Conservation (phyloP, 208 protist species). For the Crithidia sp. region DNA sequence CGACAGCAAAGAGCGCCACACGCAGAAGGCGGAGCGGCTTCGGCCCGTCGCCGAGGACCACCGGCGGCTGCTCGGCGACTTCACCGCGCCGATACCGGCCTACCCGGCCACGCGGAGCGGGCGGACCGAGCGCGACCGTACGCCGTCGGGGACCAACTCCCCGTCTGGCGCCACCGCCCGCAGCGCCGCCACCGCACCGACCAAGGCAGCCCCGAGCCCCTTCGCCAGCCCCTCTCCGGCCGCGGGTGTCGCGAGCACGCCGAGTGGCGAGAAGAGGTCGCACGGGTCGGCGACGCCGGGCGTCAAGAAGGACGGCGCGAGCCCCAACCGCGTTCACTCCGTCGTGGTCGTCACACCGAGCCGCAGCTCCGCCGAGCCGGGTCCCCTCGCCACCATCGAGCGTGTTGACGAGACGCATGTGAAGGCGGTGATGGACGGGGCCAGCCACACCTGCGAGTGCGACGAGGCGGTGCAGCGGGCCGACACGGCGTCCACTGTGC, state of each 20-base stretch:
- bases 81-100: slow-evolving; percentile 31
- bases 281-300: slow-evolving; percentile 1
- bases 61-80: slow-evolving; percentile 37
- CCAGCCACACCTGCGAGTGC: slow-evolving; percentile 16
- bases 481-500: slow-evolving; percentile 27
- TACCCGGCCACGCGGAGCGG: slow-evolving; percentile 19
- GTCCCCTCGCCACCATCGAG: slow-evolving; percentile 5
- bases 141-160: neutral
- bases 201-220: neutral
- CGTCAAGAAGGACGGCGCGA: slow-evolving; percentile 7
- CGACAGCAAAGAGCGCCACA: slow-evolving; percentile 25
- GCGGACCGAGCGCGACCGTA: neutral
- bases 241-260: slow-evolving; percentile 1
- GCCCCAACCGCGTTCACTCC: slow-evolving; percentile 27
- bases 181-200: neutral
- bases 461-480: slow-evolving; percentile 46
- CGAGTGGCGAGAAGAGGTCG: slow-evolving; percentile 1
- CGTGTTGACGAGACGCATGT: slow-evolving; percentile 35
- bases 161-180: neutral
- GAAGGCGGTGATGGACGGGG: slow-evolving; percentile 1
- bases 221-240: neutral
- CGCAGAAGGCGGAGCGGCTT: slow-evolving; percentile 40
- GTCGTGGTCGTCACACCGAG: slow-evolving; percentile 45
- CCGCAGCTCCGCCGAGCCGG: slow-evolving; percentile 16
- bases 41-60: slow-evolving; percentile 43